Conservation (phyloP, 1,284 basidiomycete species). For the Farysia itapuensis region DNA sequence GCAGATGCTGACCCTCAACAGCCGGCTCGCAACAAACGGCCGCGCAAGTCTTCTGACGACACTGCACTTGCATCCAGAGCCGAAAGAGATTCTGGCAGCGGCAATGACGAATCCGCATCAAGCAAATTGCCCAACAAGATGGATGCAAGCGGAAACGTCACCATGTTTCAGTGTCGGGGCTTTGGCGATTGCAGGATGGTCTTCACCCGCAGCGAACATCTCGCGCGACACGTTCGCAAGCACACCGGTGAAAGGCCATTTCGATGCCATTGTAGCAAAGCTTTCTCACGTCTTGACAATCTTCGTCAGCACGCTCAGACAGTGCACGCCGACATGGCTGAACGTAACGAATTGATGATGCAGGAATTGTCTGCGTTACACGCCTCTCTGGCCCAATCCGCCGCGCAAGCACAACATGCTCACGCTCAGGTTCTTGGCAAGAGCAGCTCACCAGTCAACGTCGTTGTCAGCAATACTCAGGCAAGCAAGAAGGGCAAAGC, state of each 20-base stretch:
- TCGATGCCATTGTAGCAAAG: conserved; percentile 85
- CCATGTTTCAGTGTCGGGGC: conserved; percentile 91
- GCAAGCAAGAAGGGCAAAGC: conserved; percentile 24
- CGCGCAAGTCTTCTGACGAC: background rate
- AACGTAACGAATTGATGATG: conserved; percentile 88
- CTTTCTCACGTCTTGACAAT: conserved; percentile 94
- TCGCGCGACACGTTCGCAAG: conserved; percentile 92
- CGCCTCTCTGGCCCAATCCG: conserved; percentile 68
- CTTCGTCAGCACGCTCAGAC: conserved; percentile 93
- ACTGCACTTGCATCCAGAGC: background rate
- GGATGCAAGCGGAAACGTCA: conserved; percentile 64
- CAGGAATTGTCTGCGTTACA: conserved; percentile 82
- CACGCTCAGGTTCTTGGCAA: conserved; percentile 47
- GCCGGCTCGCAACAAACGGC: background rate
- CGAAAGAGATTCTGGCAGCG: background rate
- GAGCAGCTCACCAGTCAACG: conserved; percentile 27
- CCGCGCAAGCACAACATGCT: conserved; percentile 48
- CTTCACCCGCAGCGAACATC: conserved; percentile 89
- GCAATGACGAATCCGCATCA: background rate
- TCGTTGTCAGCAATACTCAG: conserved; percentile 37
- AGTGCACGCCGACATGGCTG: conserved; percentile 82
- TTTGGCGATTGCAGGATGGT: conserved; percentile 96
- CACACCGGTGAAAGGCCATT: conserved; percentile 96
- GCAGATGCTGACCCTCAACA: background rate
- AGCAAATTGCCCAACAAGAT: conserved; percentile 8